These are phyloP conservation scores for Leucaena leucocephala DNA, from an alignment of 306 rosid genomes.

Conservation along the genomic window DNA sequence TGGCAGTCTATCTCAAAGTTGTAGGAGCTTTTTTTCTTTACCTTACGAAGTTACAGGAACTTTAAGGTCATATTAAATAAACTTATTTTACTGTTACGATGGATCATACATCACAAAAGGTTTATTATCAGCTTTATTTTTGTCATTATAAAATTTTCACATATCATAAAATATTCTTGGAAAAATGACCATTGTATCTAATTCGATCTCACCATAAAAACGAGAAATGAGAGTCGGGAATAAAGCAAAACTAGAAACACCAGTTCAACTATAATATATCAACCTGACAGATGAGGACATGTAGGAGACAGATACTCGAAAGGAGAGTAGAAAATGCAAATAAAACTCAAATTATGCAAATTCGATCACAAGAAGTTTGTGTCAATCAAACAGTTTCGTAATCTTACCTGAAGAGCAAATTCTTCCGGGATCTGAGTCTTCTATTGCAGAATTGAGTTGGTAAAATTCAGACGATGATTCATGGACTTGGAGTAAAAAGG, in stretches of 20 bases:
- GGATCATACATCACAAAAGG: not conserved
- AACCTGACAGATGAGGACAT: not conserved
- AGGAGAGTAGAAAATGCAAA: not conserved
- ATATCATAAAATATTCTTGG: not conserved
- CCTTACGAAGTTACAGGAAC: not conserved
- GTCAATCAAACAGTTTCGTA: not conserved
- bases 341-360: too few species aligned
- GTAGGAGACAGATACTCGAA: not conserved
- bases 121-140: not conserved
- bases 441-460: not conserved
- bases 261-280: not conserved
- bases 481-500: not conserved
- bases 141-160: not conserved
- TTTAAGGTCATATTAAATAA: not conserved
- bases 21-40: too few species aligned
- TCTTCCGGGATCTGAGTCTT: not conserved
- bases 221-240: not conserved
- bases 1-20: not conserved
- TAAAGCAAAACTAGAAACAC: not conserved
- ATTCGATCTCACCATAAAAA: not conserved
- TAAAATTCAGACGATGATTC: not conserved
- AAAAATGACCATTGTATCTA: not conserved
- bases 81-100: not conserved
- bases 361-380: not conserved
- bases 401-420: slow-evolving; percentile 25